phyloP scores from a whole-genome alignment of 139 green algal species.

The Picochlorum sp. region DNA sequence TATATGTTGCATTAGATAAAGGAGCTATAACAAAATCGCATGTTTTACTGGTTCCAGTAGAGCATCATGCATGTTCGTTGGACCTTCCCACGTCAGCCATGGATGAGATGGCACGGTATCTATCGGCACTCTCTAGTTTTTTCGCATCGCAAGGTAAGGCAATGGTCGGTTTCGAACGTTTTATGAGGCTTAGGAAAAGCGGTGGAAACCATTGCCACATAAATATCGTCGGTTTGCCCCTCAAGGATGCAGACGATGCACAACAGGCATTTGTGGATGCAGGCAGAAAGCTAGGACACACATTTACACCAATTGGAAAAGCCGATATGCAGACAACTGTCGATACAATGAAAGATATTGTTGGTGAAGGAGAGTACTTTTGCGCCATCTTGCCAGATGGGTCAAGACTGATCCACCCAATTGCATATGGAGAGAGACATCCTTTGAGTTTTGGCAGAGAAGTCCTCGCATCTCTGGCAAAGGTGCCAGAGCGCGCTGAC shows the following conservation, averaged over 20 bases:
- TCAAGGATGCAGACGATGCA: slow-evolving; percentile 1
- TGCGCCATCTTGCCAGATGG: slow-evolving; percentile 69
- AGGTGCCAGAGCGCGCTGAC: slow-evolving; percentile 58
- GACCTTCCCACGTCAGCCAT: slow-evolving; percentile 31
- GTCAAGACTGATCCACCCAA: slow-evolving; percentile 54
- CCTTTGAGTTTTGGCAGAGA: slow-evolving; percentile 70
- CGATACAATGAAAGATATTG: slow-evolving; percentile 31
- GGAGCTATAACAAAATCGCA: slow-evolving; percentile 67
- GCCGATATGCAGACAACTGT: slow-evolving; percentile 15
- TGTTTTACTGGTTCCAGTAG: slow-evolving; percentile 81
- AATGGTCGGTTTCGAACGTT: slow-evolving; percentile 84
- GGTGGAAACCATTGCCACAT: slow-evolving; percentile 87
- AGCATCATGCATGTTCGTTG: slow-evolving; percentile 67
- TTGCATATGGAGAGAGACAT: slow-evolving; percentile 45
- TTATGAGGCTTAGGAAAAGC: slow-evolving; percentile 56
- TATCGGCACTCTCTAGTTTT: slow-evolving; percentile 57
- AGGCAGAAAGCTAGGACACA: slow-evolving; percentile 23
- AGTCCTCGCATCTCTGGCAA: slow-evolving; percentile 60
- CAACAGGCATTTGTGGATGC: slow-evolving; percentile 21
- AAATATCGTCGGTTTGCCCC: slow-evolving; percentile 60
- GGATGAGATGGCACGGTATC: slow-evolving; percentile 61
- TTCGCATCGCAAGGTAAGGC: slow-evolving; percentile 45
- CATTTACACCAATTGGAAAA: slow-evolving; percentile 16
- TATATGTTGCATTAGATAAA: slow-evolving; percentile 79
- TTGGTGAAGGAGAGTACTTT: slow-evolving; percentile 73